These are phyloP conservation scores for Carpinus fangiana DNA, from an alignment of 306 rosid genomes.

Conservation along the genomic window DNA sequence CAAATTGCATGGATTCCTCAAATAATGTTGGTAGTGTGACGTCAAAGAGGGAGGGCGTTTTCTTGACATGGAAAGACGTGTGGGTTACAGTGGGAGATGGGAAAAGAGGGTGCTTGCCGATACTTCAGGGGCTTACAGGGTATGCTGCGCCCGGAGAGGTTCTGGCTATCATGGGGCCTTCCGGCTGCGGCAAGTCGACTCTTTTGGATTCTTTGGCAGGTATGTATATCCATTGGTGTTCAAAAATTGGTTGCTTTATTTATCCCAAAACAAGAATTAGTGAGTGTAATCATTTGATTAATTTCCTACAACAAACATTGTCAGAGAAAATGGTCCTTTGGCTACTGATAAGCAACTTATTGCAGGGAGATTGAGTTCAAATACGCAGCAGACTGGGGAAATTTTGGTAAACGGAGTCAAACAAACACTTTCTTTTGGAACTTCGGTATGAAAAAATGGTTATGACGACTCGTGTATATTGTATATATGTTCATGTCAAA, in stretches of 20 bases:
- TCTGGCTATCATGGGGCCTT: conserved; percentile 83
- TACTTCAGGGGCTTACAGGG: conserved; percentile 42
- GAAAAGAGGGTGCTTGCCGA: conserved; percentile 20
- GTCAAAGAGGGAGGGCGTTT: neutral
- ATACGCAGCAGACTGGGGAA: conserved; percentile 44
- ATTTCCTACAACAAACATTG: too few species aligned
- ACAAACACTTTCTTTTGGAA: conserved; percentile 61
- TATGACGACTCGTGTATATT: neutral
- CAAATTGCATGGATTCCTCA: neutral
- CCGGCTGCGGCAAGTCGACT: conserved; percentile 75
- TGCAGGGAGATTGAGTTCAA: conserved; percentile 58
- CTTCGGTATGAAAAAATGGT: conserved; percentile 29
- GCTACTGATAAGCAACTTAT: neutral
- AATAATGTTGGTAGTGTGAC: neutral
- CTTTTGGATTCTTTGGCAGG: conserved; percentile 77
- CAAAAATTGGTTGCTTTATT: too few species aligned
- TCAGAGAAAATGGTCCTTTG: too few species aligned
- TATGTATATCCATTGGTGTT: neutral
- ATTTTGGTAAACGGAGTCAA: conserved; percentile 57
- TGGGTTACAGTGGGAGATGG: conserved; percentile 32
- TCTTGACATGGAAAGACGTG: conserved; percentile 39
- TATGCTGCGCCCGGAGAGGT: conserved; percentile 65
- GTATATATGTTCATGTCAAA: too few species aligned
- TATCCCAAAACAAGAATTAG: too few species aligned
- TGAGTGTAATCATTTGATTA: too few species aligned